Conservation (phyloP, 2,329 filamentous ascomycete species). For the Phoma sp. region DNA sequence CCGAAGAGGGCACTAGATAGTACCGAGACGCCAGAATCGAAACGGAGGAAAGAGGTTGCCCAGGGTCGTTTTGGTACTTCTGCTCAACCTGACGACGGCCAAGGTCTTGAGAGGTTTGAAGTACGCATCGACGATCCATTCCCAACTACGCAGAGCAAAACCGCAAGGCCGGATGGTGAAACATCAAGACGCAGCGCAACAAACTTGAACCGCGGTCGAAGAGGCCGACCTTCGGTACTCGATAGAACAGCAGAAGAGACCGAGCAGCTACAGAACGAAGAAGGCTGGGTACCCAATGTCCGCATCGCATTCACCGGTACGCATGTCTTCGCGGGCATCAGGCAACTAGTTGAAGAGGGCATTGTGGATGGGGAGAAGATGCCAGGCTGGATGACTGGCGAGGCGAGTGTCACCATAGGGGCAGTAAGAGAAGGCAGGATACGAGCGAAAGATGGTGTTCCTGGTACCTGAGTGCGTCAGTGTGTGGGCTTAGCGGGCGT, state of each 20-base stretch:
- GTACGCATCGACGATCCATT: conserved; percentile 57
- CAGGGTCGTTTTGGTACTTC: conserved; percentile 72
- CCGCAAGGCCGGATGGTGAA: conserved; percentile 22
- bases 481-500: conserved; percentile 14
- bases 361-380: conserved; percentile 77
- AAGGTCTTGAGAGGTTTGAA: conserved; percentile 56
- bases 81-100: conserved; percentile 22
- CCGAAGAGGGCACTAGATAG: conserved; percentile 37
- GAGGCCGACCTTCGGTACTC: conserved; percentile 43
- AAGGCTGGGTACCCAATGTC: conserved; percentile 64
- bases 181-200: conserved; percentile 23
- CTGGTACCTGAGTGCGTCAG: conserved; percentile 27
- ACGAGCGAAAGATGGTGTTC: conserved; percentile 32
- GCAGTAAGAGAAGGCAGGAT: conserved; percentile 72
- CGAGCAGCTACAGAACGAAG: conserved; percentile 32
- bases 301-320: conserved; percentile 74
- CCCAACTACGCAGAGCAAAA: conserved; percentile 19
- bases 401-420: conserved; percentile 78
- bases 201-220: conserved; percentile 27
- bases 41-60: conserved; percentile 67
- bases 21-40: conserved; percentile 48
- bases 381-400: conserved; percentile 91
- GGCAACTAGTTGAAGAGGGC: conserved; percentile 77
- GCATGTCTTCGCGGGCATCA: conserved; percentile 81
- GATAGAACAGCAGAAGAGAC: conserved; percentile 42